phyloP scores from a whole-genome alignment of 108 stramenopile genomes.

The Skeletonema tropicum region DNA sequence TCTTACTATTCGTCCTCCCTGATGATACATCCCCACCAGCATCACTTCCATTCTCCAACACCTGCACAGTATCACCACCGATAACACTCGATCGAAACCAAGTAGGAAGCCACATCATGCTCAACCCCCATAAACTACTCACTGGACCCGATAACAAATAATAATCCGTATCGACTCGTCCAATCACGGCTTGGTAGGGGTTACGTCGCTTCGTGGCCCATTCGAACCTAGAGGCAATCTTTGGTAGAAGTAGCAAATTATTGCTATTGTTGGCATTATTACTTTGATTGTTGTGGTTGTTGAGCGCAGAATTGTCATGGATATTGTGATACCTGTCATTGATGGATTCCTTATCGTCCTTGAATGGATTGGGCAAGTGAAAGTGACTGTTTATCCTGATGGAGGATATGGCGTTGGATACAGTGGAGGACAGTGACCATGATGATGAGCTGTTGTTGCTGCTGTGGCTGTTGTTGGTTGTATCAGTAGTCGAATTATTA shows the following conservation, averaged over 20 bases:
- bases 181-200: constrained; percentile 35
- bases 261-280: neutral
- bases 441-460: no score
- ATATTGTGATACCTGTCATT: neutral
- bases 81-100: neutral
- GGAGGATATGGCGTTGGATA: no score
- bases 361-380: no score
- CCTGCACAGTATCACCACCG: neutral
- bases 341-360: neutral
- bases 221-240: constrained; percentile 32
- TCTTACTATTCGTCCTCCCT: neutral
- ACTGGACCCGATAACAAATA: constrained; percentile 11
- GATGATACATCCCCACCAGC: neutral
- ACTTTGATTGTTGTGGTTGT: neutral
- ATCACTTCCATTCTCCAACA: neutral
- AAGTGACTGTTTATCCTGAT: no score
- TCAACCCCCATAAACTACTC: constrained; percentile 1
- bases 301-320: neutral
- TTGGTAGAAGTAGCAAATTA: constrained; percentile 10
- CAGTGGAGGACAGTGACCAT: no score
- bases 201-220: constrained; percentile 28
- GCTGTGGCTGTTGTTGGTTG: no score
- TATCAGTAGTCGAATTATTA: no score
- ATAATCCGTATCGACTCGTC: constrained; percentile 22
- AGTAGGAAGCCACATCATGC: neutral